phyloP scores from a whole-genome alignment of 2,329 filamentous ascomycete species.

The Aspergillus quadrilineatus region DNA sequence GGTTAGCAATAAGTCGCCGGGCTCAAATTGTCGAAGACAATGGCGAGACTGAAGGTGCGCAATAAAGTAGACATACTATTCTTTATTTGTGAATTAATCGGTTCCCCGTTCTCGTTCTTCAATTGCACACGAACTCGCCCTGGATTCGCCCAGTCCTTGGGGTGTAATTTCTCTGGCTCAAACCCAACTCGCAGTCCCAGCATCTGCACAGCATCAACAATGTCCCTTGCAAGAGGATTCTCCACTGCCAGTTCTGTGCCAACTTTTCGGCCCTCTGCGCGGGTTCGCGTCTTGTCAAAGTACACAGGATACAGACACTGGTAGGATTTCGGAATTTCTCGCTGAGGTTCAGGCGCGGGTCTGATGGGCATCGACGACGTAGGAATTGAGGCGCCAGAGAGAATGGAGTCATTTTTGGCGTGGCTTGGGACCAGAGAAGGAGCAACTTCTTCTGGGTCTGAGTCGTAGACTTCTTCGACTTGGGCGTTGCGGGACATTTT shows the following conservation, averaged over 20 bases:
- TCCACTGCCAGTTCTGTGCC: constrained; percentile 67
- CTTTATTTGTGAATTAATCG: constrained; percentile 55
- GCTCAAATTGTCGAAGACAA: background rate
- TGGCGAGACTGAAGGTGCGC: too few species aligned
- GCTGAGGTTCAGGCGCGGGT: constrained; percentile 46
- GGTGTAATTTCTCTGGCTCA: constrained; percentile 88
- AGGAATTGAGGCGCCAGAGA: constrained; percentile 38
- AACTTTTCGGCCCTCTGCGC: constrained; percentile 80
- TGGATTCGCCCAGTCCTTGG: constrained; percentile 97
- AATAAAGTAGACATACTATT: constrained; percentile 55
- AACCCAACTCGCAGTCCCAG: constrained; percentile 66
- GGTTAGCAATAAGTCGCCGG: background rate
- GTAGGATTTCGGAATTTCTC: constrained; percentile 67
- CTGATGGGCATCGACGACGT: constrained; percentile 28
- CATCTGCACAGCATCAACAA: constrained; percentile 77
- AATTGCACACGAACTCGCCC: constrained; percentile 80
- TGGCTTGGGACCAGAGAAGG: constrained; percentile 47
- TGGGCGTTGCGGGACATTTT: constrained; percentile 75
- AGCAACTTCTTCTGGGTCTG: constrained; percentile 85
- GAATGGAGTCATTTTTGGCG: constrained; percentile 47
- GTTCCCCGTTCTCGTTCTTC: constrained; percentile 53
- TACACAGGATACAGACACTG: constrained; percentile 94
- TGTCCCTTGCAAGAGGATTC: constrained; percentile 85
- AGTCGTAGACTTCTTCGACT: constrained; percentile 91
- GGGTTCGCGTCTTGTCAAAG: constrained; percentile 69